Conservation (phyloP, 495 filamentous ascomycete genomes). For the Pyrenula aspistea region DNA sequence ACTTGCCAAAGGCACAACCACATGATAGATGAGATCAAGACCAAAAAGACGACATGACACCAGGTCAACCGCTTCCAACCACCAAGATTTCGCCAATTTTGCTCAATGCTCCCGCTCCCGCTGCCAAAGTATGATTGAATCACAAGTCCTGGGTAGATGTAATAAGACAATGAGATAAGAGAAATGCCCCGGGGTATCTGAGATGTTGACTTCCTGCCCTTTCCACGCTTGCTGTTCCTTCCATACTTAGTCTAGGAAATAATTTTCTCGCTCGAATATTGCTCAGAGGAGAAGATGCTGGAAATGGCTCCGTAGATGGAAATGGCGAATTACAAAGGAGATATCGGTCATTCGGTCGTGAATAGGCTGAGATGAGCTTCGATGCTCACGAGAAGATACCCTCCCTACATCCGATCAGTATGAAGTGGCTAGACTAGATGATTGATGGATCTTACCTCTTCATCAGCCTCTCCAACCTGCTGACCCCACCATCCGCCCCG, state of each 20-base stretch:
- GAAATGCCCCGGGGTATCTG: neutral
- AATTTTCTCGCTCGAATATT: neutral
- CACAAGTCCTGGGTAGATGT: too few relatives aligned
- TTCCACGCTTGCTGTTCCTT: too few relatives aligned
- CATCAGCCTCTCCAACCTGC: constrained; percentile 49
- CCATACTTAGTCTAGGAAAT: too few relatives aligned
- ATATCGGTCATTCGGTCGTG: neutral
- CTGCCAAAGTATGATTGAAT: too few relatives aligned
- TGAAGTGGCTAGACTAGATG: too few relatives aligned
- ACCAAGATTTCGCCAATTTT: too few relatives aligned
- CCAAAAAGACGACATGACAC: too few relatives aligned
- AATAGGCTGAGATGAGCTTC: neutral
- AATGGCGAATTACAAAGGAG: neutral
- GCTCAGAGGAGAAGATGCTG: neutral
- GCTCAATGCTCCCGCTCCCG: neutral
- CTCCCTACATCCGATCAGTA: neutral
- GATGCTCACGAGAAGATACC: neutral
- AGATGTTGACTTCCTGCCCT: neutral
- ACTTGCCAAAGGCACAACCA: too few relatives aligned
- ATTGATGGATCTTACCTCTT: constrained; percentile 49
- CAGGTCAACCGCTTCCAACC: too few relatives aligned
- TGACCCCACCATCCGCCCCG: constrained; percentile 43
- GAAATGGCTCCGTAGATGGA: too few relatives aligned
- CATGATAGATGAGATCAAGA: too few relatives aligned
- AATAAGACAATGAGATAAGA: neutral